Conservation (phyloP, 2,329 filamentous ascomycete genomes). For the Bipolaris gigantea region DNA sequence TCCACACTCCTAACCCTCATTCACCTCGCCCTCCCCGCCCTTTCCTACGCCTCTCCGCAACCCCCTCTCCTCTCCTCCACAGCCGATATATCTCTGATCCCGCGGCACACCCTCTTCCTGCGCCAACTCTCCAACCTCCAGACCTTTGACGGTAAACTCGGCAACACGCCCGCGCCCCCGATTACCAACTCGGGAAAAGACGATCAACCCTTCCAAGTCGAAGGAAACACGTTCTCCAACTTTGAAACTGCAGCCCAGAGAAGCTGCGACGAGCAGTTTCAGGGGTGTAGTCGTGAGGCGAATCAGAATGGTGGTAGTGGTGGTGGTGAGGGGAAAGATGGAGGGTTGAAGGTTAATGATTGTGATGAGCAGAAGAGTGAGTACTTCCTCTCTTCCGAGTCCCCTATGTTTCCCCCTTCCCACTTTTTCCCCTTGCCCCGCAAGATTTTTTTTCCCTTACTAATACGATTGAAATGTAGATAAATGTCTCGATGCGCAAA, state of each 20-base stretch:
- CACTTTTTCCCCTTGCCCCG: neutral
- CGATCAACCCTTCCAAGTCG: slow-evolving; percentile 48
- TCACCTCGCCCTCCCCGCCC: slow-evolving; percentile 26
- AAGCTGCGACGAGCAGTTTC: slow-evolving; percentile 66
- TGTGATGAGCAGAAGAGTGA: slow-evolving; percentile 30
- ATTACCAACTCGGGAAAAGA: slow-evolving; percentile 53
- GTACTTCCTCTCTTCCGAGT: slow-evolving; percentile 1
- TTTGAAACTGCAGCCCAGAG: slow-evolving; percentile 60
- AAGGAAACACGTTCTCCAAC: slow-evolving; percentile 54
- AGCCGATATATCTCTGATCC: slow-evolving; percentile 32
- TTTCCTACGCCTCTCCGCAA: slow-evolving; percentile 26
- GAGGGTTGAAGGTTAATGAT: slow-evolving; percentile 21
- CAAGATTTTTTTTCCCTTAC: no score
- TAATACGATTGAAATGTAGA: slow-evolving; percentile 14
- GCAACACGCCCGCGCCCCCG: slow-evolving; percentile 56
- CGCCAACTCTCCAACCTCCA: slow-evolving; percentile 39
- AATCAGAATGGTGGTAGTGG: slow-evolving; percentile 33
- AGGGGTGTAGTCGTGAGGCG: slow-evolving; percentile 53
- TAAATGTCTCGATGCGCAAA: slow-evolving; percentile 34
- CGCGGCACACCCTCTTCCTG: slow-evolving; percentile 39
- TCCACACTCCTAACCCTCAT: slow-evolving; percentile 25
- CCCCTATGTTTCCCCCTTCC: neutral
- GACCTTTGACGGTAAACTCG: slow-evolving; percentile 52
- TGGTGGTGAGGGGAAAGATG: slow-evolving; percentile 5
- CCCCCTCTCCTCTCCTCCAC: slow-evolving; percentile 26